Base-by-base conservation (phyloP, 2,329 filamentous ascomycete species). In the Akanthomyces lecanii region DNA sequence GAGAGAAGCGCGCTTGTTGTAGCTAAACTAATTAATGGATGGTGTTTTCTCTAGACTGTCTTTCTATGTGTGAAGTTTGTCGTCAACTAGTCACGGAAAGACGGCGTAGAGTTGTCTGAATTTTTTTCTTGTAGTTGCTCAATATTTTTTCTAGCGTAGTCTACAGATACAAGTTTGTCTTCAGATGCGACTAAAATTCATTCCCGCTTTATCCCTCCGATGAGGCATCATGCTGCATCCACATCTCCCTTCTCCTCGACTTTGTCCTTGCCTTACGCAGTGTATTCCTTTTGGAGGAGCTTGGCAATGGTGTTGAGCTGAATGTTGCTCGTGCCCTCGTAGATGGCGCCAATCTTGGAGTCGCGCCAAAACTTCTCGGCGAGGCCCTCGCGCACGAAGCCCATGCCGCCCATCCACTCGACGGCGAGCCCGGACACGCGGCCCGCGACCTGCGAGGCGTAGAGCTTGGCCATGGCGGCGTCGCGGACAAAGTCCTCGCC, bases 341-440 rank as follows among this genome's bases (percentile, higher is more conserved):
- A 97, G 69, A 97, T 98, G 67, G 92, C 92, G 11, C 95, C 95
- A 72, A 99, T 99, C 88, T 98, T 99, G 83, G 90, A 95, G 76
- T 99, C 95, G 53, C 95, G 84, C 84, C 89, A 99, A 81, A 89
- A 97, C 86, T 99, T 99, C 86, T 99, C 95, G 0, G 95, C 95
- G 64, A 97, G 87, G 0, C 95, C 95, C 76, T 99, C 95, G 51
- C 95, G 83, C 18, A 99, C 95, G 71, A 99, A 99, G 52, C 95
- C 95, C 95, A 99, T 98, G 65, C 95, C 95, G 54, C 95, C 95
- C 94, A 98, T 98, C 95, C 95, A 99, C 79, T 99, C 95, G 33
- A 99, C 87, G 0, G 94, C 95, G 55, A 90, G 84, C 7, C 93
- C 88, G 62, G 89, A 90, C 23, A 99, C 94, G 61, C 86, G 87